These are phyloP conservation scores for Chenopodium album DNA, from an alignment of 148 eudicot genomes.

Conservation along the genomic window DNA sequence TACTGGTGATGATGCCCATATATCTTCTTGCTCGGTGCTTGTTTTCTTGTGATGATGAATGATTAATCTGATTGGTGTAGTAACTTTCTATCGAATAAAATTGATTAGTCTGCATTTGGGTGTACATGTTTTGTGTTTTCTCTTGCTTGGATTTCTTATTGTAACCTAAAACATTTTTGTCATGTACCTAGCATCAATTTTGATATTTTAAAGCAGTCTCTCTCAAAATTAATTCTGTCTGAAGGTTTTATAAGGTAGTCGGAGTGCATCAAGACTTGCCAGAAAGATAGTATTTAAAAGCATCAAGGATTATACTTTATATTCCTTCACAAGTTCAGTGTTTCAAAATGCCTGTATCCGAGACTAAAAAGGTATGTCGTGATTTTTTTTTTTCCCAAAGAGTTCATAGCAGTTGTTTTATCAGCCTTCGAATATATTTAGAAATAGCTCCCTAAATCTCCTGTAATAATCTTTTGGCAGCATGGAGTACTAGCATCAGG, in stretches of 20 bases:
- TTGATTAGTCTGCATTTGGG: neutral
- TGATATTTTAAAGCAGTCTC: neutral
- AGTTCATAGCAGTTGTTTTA: neutral
- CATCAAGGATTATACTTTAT: slow-evolving; percentile 1
- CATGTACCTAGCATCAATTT: neutral
- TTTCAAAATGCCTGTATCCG: slow-evolving; percentile 27
- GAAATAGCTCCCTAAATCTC: neutral
- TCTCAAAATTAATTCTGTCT: slow-evolving; percentile 22
- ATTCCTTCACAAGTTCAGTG: slow-evolving; percentile 7
- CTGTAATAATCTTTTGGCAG: slow-evolving; percentile 29
- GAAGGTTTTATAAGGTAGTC: slow-evolving; percentile 30
- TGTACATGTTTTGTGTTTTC: neutral
- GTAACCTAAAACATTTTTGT: neutral
- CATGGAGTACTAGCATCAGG: slow-evolving; percentile 27
- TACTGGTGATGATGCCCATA: neutral
- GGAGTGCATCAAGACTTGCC: slow-evolving; percentile 33
- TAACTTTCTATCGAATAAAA: neutral
- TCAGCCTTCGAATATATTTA: neutral
- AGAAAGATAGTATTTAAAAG: slow-evolving; percentile 12
- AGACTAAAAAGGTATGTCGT: slow-evolving; percentile 34
- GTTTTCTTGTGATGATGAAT: neutral
- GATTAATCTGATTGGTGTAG: neutral
- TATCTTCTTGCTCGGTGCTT: neutral
- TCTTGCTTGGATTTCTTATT: neutral
- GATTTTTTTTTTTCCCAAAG: neutral